Base-by-base conservation (phyloP, 495 filamentous ascomycete genomes). In the Tuber umbilicatum region DNA sequence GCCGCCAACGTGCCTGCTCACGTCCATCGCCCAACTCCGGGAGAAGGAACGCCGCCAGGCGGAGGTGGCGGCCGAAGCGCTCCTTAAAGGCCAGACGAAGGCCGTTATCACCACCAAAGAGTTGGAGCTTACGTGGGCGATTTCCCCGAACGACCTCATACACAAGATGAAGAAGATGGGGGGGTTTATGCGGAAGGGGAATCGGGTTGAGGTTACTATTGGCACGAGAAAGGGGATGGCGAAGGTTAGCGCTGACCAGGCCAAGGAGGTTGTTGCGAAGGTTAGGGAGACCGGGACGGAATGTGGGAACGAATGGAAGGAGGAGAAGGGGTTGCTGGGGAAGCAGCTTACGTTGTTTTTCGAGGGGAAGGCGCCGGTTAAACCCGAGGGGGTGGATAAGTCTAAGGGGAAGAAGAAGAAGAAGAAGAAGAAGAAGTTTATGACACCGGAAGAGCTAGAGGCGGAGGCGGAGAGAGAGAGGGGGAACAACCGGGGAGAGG, bases 241-340 rank as follows among this genome's bases (percentile, higher is more conserved):
- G n/a, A 94, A 92, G 84, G 90, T 93, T 85, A 94, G 94, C 85
- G 91, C 94, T 73, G 91, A 91, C 77, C 94, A 88, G 81, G 93
- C 94, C 77, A 89, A 90, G 40, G 80, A 69, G 27, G 38, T 82
- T 40, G 50, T 79, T 23, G 41, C 68, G 38, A 64, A 42, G 23
- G 47, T 81, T 17, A 79, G 70, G 43, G 35, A 50, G 5, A 67
- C 70, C 10, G 47, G 31, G 41, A 39, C 38, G 73, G n/a, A 69
- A 21, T 70, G 27, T 31, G 80, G 72, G 55, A 81, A 31, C 40
- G 80, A 81, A 38, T 73, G 74, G 77, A 74, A 75, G 50, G 38
- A 21, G 23, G 60, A 69, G 4, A 76, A 82, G 35, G 80, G 80
- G 17, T 41, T 19, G 1, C 37, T 82, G 7, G 80, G 80, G 38